Evolutionary conservation across 768 basidiomycete species (phyloP), one percentile per base, ranked within the genome.

Genomic region (Pleurotus ostreatus): DNA sequence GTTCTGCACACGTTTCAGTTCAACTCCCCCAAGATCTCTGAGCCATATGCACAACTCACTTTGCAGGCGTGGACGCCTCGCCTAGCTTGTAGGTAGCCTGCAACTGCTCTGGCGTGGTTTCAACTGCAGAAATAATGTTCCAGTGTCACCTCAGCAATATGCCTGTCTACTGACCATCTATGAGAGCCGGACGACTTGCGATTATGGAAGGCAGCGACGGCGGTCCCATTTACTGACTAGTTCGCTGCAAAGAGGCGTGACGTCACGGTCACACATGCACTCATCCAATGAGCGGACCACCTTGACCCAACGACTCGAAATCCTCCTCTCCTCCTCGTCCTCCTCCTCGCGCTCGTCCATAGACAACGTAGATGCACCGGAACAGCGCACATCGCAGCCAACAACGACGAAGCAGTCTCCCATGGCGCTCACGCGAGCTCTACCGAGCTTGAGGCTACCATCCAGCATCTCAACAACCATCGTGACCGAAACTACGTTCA

Each of bases 31-130:
- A 25, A 25, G 23, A 45, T 25, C 12, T 26, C 11, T 22, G 37
- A 16, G 5, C 47, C 34, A 58, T 41, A 45, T 6, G 43, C 3
- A 26, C n/a, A 15, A 74, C 84, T 49, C 64, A 90, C 89, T 87
- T 82, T 49, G 77, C 63, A 9, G 89, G 86, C 23, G 77, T 78
- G 0, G 89, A 88, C 30, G 84, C 80, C 49, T 82, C 82, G 2
- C 79, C 86, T 20, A 82, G 71, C 16, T 57, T 62, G 46, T 66
- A 60, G 12, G 77, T 79, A 2, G 77, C 70, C 2, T 74, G 62
- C 37, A 87, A 63, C 59, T 88, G 77, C 43, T 85, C 76, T 15
- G 72, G 65, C n/a, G 80, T 78, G 8, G 87, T 83, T 13, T 71
- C 67, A 18, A 71, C 86, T 86, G 58, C n/a, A 39, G 43, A 23